Evolutionary conservation across 768 basidiomycete species (phyloP).

Genomic region (Boletus reticuloceps): DNA sequence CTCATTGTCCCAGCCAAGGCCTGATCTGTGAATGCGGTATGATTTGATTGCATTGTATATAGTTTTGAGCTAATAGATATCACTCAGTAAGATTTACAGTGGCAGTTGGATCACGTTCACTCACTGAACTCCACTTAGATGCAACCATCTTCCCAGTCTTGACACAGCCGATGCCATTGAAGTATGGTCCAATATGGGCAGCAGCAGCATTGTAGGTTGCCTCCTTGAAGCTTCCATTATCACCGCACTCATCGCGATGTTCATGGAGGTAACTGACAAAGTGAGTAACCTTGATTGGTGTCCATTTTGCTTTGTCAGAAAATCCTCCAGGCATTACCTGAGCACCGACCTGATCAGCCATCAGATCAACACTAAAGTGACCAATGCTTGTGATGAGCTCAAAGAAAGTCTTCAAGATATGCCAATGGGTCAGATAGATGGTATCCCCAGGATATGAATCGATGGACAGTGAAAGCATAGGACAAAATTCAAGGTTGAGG

Average conservation of each 20-base stretch:
- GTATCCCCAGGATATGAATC: not conserved
- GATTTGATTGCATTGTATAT: too few relatives aligned
- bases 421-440: not conserved
- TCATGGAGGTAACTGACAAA: not conserved
- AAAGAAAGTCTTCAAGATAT: not conserved
- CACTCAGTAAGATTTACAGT: not conserved
- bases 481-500: not conserved
- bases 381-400: not conserved
- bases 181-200: not conserved
- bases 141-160: not conserved
- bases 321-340: not conserved
- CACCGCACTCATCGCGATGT: not conserved
- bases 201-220: not conserved
- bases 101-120: not conserved
- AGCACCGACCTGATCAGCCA: not conserved
- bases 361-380: not conserved
- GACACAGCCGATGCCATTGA: not conserved
- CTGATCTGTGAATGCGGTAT: too few relatives aligned
- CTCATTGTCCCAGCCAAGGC: too few relatives aligned
- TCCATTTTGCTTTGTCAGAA: too few relatives aligned
- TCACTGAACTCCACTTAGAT: not conserved
- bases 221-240: not conserved
- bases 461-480: not conserved
- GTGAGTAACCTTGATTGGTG: not conserved
- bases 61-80: too few relatives aligned